Evolutionary conservation across 2,329 filamentous ascomycete genomes (phyloP).

Genomic region (Cytospora piceae): DNA sequence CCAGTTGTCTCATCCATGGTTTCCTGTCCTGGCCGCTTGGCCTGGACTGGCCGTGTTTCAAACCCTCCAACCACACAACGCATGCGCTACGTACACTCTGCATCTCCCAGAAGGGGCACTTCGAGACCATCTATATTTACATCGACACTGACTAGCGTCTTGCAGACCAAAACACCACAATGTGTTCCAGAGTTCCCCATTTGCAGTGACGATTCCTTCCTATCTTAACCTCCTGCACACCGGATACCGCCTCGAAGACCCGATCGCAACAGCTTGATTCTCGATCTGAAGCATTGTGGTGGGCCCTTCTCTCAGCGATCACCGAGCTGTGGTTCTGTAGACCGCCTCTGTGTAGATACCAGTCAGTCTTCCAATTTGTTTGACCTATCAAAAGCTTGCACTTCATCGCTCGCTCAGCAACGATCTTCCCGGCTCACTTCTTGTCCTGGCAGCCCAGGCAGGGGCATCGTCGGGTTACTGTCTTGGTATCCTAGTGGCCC

Average conservation of each 20-base stretch:
- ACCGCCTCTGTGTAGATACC: not conserved
- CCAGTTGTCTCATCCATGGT: not conserved
- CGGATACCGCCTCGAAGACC: not conserved
- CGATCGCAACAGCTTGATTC: not conserved
- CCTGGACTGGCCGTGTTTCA: conserved; percentile 7
- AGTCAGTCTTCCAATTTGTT: not conserved
- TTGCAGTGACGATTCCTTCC: not conserved
- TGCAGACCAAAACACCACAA: no score
- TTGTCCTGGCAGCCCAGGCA: not conserved
- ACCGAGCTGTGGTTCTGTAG: not conserved
- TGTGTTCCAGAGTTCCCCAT: not conserved
- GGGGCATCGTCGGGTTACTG: conserved; percentile 7
- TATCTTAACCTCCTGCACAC: not conserved
- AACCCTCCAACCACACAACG: not conserved
- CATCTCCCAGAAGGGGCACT: not conserved
- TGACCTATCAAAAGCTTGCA: not conserved
- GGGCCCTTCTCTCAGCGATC: not conserved
- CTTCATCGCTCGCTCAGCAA: not conserved
- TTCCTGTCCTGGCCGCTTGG: conserved; percentile 5
- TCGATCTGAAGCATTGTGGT: not conserved
- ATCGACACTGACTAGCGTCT: not conserved
- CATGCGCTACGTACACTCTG: not conserved
- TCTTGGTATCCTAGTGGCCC: not conserved
- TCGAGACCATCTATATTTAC: not conserved
- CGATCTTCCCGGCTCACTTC: not conserved